Evolutionary conservation across 768 basidiomycete species (phyloP), one percentile per base, ranked within the genome.

Genomic region (Pulveroboletus sp.): DNA sequence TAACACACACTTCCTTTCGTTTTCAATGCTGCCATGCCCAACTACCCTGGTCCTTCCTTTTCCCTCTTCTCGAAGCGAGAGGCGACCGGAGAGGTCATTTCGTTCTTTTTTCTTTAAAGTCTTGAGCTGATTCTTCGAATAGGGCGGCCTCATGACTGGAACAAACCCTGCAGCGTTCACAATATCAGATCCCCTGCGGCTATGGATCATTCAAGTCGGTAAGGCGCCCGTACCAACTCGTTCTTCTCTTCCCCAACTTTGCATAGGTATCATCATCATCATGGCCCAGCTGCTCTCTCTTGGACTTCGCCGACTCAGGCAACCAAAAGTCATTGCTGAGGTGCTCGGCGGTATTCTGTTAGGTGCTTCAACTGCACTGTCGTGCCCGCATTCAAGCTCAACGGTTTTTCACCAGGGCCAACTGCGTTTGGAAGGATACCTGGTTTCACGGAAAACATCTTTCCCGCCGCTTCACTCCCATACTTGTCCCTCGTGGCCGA

Each of bases 281-380:
- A 87, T 84, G 43, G 85, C 88, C 2, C 88, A 87, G 61, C 52
- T 89, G 20, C 78, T 94, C 16, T 79, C 82, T 2, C 75, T 91
- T 17, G 72, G 65, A 2, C 74, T 97, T 32, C 72, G 79, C 13
- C 85, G 77, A 64, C 68, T 95, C 29, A 78, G 79, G 21, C 94
- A 97, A 58, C 95, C 95, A 8, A 85, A 80, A 58, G 87, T 90
- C 38, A 87, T 90, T 21, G 85, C 87, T 8, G 87, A 90, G 51
- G 80, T 95, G 25, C 69, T 97, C 32, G 91, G 88, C 4, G 94
- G 95, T 8, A 92, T 97, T 55, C 58, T 97, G 16, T 76, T 95
- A 14, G 88, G 87, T 74, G 68, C 63, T 59, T 56, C n/a, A 13
- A 35, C 11, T 6, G 84, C 83, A 69, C 65, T 61, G 59, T 53